phyloP scores from a whole-genome alignment of 2,329 filamentous ascomycete genomes.

The Stachybotrys chlorohalonatus region DNA sequence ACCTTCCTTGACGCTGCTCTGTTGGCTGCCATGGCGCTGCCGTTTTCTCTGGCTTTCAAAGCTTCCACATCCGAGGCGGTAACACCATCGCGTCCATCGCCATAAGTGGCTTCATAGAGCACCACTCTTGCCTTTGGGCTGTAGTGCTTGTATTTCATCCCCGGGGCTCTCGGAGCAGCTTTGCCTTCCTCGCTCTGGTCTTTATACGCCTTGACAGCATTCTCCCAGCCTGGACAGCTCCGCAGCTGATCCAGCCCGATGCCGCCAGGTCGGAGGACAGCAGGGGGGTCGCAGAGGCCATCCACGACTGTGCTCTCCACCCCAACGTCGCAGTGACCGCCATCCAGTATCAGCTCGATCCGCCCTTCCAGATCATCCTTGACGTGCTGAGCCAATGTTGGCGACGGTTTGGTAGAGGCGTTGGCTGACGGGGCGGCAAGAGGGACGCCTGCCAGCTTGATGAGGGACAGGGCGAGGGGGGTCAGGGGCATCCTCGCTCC shows the following conservation, averaged over 20 bases:
- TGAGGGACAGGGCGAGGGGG: conserved; percentile 78
- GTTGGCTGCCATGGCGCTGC: conserved; percentile 8
- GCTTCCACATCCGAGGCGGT: conserved; percentile 22
- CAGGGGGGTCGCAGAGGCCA: conserved; percentile 71
- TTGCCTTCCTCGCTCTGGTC: conserved; percentile 61
- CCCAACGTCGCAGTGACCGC: conserved; percentile 76
- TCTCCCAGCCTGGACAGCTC: conserved; percentile 69
- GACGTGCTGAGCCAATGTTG: conserved; percentile 85
- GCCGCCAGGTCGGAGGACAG: conserved; percentile 78
- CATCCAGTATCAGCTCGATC: conserved; percentile 83
- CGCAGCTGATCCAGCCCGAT: conserved; percentile 74
- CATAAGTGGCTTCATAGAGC: conserved; percentile 58
- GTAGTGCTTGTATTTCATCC: conserved; percentile 99
- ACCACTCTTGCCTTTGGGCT: conserved; percentile 82
- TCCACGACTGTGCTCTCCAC: conserved; percentile 97
- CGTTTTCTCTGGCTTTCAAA: conserved; percentile 12
- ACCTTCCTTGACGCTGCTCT: conserved; percentile 19
- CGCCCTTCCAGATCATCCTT: conserved; percentile 72
- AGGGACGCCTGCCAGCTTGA: conserved; percentile 66
- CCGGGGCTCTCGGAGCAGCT: conserved; percentile 68
- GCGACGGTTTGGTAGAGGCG: conserved; percentile 84
- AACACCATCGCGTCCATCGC: conserved; percentile 24
- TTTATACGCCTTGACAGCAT: conserved; percentile 67
- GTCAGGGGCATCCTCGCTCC: conserved; percentile 84
- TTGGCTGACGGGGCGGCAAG: conserved; percentile 92